Evolutionary conservation across 2,329 filamentous ascomycete species (phyloP).

Genomic region (Beauveria sp.): DNA sequence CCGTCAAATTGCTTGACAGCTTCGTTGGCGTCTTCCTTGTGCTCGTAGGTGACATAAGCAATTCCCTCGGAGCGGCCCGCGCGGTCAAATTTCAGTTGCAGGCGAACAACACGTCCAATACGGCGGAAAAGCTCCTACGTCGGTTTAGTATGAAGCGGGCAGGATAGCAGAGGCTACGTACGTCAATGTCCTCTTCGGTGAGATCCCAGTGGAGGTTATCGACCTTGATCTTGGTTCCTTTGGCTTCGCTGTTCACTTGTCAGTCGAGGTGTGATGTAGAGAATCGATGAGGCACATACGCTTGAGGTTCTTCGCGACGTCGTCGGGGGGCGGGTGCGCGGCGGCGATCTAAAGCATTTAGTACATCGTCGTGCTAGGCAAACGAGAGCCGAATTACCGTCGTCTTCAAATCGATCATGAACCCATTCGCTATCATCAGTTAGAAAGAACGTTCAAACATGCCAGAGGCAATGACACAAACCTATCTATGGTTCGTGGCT

Average conservation of each 20-base stretch:
- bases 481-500: conserved; percentile 63
- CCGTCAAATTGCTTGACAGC: conserved; percentile 79
- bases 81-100: conserved; percentile 75
- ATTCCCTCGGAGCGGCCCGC: conserved; percentile 80
- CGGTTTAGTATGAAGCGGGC: not conserved
- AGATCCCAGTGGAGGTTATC: conserved; percentile 92
- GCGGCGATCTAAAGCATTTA: conserved; percentile 29
- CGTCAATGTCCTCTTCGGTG: conserved; percentile 73
- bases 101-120: conserved; percentile 63
- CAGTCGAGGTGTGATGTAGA: conserved; percentile 12
- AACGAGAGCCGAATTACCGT: conserved; percentile 37
- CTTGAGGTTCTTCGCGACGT: conserved; percentile 35
- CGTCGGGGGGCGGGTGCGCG: conserved; percentile 34
- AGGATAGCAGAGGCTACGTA: conserved; percentile 28
- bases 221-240: conserved; percentile 67
- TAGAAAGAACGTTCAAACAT: not conserved
- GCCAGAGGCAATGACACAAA: conserved; percentile 28
- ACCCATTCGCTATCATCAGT: conserved; percentile 69
- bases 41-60: conserved; percentile 75
- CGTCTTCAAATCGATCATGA: conserved; percentile 80
- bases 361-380: conserved; percentile 11
- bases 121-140: conserved; percentile 68
- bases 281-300: conserved; percentile 18
- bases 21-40: conserved; percentile 59
- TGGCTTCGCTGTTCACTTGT: conserved; percentile 35